A percentile compares a stretch with the other conserved stretches of the same genome.
Conservation (phyloP, 2,329 filamentous ascomycete genomes). For the Microcera coccophila region DNA sequence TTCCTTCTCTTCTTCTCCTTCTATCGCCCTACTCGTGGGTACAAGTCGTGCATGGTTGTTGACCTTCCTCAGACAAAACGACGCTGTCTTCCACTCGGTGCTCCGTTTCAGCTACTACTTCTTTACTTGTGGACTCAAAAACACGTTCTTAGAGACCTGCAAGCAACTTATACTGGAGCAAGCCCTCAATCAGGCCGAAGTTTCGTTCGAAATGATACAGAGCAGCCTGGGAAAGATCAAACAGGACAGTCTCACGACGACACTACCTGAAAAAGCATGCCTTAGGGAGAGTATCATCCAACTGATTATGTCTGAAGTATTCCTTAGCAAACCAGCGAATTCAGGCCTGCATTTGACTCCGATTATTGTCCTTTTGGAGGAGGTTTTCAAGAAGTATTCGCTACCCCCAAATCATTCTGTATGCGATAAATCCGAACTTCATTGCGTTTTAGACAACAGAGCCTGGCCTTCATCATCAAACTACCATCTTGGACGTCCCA, state of each 20-base stretch:
- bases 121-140: conserved; percentile 36
- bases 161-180: not conserved
- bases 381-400: not conserved
- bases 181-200: not conserved
- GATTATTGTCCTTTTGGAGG: not conserved
- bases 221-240: not conserved
- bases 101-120: conserved; percentile 50
- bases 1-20: conserved; percentile 55
- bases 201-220: not conserved
- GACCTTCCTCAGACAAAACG: conserved; percentile 45
- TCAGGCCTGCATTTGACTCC: not conserved
- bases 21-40: conserved; percentile 46
- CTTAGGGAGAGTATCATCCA: not conserved
- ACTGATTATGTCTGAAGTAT: not conserved
- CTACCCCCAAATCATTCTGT: not conserved
- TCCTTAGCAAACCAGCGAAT: not conserved
- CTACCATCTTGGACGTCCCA: conserved; percentile 10
- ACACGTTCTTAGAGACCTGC: not conserved
- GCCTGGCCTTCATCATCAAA: not conserved
- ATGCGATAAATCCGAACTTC: too few relatives aligned
- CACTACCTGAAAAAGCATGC: not conserved
- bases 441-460: conserved; percentile 1
- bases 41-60: conserved; percentile 52
- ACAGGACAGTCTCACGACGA: not conserved
- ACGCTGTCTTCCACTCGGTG: conserved; percentile 46